Conservation (phyloP, 495 filamentous ascomycete species). For the Trichoderma parareesei region DNA sequence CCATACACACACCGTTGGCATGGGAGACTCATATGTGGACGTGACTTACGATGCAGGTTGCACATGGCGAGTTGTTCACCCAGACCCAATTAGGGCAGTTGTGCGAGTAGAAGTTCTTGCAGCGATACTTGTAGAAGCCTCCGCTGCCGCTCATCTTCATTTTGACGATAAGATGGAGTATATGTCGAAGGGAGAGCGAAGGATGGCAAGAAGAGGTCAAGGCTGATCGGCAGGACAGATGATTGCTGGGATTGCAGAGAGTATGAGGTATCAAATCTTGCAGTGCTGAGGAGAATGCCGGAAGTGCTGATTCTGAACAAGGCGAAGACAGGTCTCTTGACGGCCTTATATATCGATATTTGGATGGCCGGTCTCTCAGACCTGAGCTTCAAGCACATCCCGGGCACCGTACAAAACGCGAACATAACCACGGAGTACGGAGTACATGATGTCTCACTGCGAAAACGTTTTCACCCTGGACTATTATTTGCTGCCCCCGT, state of each 20-base stretch:
- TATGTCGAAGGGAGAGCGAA: not conserved
- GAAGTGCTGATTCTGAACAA: not conserved
- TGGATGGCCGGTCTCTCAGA: not conserved
- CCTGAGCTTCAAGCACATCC: not conserved
- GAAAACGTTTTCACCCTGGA: not conserved
- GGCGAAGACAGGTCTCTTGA: not conserved
- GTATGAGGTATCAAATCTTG: not conserved
- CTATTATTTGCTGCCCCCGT: not conserved
- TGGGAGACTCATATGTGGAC: not conserved
- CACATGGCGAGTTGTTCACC: slow-evolving; percentile 49
- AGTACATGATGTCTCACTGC: not conserved
- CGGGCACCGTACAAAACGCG: not conserved
- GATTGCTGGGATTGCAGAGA: not conserved
- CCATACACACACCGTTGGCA: not conserved
- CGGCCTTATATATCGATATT: slow-evolving; percentile 1
- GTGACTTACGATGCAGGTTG: slow-evolving; percentile 46
- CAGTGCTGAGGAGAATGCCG: not conserved
- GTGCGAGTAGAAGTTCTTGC: slow-evolving; percentile 51
- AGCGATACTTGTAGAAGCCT: slow-evolving; percentile 53
- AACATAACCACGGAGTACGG: not conserved
- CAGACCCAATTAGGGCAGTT: slow-evolving; percentile 56
- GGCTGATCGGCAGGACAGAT: not conserved
- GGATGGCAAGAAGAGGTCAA: not conserved
- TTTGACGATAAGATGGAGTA: slow-evolving; percentile 1
- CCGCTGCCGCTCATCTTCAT: slow-evolving; percentile 47